phyloP scores from a whole-genome alignment of 202 grass and related monocot genomes.

The Zizania palustris region DNA sequence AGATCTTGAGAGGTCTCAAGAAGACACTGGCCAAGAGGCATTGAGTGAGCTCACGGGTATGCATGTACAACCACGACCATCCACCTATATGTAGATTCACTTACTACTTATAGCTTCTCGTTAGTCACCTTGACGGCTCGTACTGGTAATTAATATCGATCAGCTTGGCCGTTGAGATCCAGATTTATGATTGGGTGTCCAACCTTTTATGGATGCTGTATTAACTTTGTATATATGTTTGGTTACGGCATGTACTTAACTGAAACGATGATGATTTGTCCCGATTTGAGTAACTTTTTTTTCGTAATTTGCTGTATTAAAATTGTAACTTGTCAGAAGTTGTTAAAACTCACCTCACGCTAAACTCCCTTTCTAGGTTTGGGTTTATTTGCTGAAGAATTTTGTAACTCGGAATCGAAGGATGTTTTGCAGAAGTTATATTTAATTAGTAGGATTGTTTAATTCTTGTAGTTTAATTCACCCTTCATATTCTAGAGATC shows the following conservation, averaged over 20 bases:
- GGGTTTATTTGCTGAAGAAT: background rate
- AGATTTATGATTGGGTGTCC: slow-evolving; percentile 19
- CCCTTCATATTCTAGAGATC: slow-evolving; percentile 20
- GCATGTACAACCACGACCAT: slow-evolving; percentile 14
- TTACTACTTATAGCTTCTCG: slow-evolving; percentile 31
- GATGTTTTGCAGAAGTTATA: background rate
- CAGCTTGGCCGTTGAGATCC: slow-evolving; percentile 23
- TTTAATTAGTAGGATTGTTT: background rate
- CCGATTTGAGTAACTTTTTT: background rate
- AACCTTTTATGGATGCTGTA: background rate
- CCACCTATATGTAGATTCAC: slow-evolving; percentile 38
- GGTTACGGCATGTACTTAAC: background rate
- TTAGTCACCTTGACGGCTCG: background rate
- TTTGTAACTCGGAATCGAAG: slow-evolving; percentile 1
- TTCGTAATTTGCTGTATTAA: background rate
- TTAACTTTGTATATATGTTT: slow-evolving; percentile 32
- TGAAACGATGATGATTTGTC: background rate
- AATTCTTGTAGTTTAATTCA: background rate
- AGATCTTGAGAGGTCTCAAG: slow-evolving; percentile 87
- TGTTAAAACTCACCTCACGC: background rate
- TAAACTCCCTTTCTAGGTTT: background rate
- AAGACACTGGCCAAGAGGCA: slow-evolving; percentile 88
- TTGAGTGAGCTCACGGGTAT: slow-evolving; percentile 44
- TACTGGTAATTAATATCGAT: too few relatives aligned
- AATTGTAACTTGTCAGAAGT: background rate